Evolutionary conservation across 805 yeast species (phyloP), one percentile per base, ranked within the genome.

Genomic region (Candida ulmi): DNA sequence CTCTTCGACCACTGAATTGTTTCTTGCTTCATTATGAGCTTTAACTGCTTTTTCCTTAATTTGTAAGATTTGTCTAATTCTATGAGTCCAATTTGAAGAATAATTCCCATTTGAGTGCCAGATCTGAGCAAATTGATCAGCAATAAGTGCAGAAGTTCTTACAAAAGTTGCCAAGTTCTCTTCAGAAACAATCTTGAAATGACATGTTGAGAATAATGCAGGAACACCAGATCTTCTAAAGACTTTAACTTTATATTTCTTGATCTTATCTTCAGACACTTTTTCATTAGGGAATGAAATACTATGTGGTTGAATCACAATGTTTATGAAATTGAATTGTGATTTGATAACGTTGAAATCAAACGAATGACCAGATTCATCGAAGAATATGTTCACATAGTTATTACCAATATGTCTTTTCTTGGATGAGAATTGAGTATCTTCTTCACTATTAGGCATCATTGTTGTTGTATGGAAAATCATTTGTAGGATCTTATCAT

Each of bases 371-470:
- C 79, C 78, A 2, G 88, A 77, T 50, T 88, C 95, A 52, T 88
- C 86, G 65, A 80, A 88, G 56, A 73, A 88, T 18, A 88, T 76
- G 53, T 82, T 84, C 41, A 88, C 93, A 57, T 78, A 80, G 55
- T 87, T 75, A 62, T 88, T 88, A 8, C 96, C 96, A 46, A 88
- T 83, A 56, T 88, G 96, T 40, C 88, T 65, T 60, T 88, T 88
- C 61, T 87, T 88, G 57, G 71, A 55, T 13, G 79, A 71, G 23
- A 60, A 65, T 15, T 54, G 52, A 4, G 58, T 54, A 46, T 80
- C 83, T 3, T 51, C 58, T 17, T 38, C 43, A 29, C 47, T 49
- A 36, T 70, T 66, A 3, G 90, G 88, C 95, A 88, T 88, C 72
- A 88, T 60, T 0, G 95, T 85, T 2, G 88, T 80, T 9, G 85